Base-by-base conservation (phyloP, 2,329 filamentous ascomycete species). In the Purpureocillium lavendulum region DNA sequence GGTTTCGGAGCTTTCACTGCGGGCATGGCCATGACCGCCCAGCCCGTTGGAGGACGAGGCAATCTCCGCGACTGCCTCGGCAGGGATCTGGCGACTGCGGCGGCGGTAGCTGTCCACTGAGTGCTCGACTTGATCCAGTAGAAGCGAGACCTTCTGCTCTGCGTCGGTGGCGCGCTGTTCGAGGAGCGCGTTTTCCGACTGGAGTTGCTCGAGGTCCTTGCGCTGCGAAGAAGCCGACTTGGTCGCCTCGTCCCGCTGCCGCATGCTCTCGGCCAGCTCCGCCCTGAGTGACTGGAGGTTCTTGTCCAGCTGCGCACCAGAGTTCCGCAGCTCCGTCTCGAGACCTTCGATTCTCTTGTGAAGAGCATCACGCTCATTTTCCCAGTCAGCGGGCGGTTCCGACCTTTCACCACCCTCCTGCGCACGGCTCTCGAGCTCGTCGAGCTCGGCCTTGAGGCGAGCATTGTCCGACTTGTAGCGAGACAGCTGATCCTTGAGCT, bases 401-500 rank as follows among this genome's bases (percentile, higher is more conserved):
- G 49, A 47, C 33, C 45, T 47, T 52, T 61, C 40, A 50, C 55
- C 33, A 49, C 58, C 47, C 29, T 56, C 60, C 36, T 68, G 60
- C 30, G 65, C 53, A 49, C 61, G 73, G 49, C 73, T 78, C 59
- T 77, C 81, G 39, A 80, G 69, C 39, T 76, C 71, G 30, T 83
- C 75, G n/a, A 96, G 69, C 54, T 96, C 87, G 35, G 80, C 75
- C 60, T 92, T 89, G 31, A 98, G 70, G 44, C 84, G 84, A 14
- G 73, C 69, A 54, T 96, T 96, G 45, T 92, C 84, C 11, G 79
- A 66, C 72, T 97, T 97, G 65, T 94, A 92, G 42, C 88, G 86
- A 40, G 84, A 74, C n/a, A 98, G 72, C 64, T 98, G 92, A 54
- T 96, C 88, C 68, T 97, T 97, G 73, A 98, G 90, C 61, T 94